Evolutionary conservation across 441 rosid species (phyloP), one percentile per base, ranked within the genome.

Genomic region (Gossypium davidsonii): DNA sequence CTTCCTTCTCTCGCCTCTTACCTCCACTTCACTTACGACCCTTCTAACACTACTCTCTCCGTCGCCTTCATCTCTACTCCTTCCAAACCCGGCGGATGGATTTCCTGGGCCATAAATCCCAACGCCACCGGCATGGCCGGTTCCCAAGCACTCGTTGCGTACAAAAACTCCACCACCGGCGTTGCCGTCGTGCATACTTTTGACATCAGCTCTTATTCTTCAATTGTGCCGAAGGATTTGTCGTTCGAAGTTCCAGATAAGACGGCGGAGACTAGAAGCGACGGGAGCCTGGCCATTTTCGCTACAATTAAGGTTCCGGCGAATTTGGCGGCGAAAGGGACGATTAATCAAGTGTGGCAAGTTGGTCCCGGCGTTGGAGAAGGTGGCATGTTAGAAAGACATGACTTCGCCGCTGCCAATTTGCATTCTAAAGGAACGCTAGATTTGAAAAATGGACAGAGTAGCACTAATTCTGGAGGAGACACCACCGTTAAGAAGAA

Each of bases 71-170:
- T 82, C 18, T 87, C 89, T 26, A 28, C 76, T 0, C 90, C 85
- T 0, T 55, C 87, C 6, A 60, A 76, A 6, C 61, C 84, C 3
- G 78, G 55, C 11, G 85, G 87, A 5, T 88, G 92, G 92, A 73
- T 86, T 15, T 80, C 90, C 1, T 88, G 90, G 90, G 90, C 89
- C 0, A 83, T 88, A 28, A 88, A 88, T 62, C 92, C 92, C 6
- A 81, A 62, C 4, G 70, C 62, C 18, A 72, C 79, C 0, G 90
- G 90, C 34, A 88, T 86, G 92, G 72, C 28, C 3, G 92, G 92
- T n/a, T 61, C 87, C n/a, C 90, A 88, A 69, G 60, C 89, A 3
- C 76, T 88, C 34, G 85, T 83, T 6, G 90, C 86, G 1, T 77
- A 74, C 79, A 79, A 73, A 64, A 77, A 59, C 39, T 71, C 85